Evolutionary conservation across 257 asterid species (phyloP).

Genomic region (Solanum piurae): DNA sequence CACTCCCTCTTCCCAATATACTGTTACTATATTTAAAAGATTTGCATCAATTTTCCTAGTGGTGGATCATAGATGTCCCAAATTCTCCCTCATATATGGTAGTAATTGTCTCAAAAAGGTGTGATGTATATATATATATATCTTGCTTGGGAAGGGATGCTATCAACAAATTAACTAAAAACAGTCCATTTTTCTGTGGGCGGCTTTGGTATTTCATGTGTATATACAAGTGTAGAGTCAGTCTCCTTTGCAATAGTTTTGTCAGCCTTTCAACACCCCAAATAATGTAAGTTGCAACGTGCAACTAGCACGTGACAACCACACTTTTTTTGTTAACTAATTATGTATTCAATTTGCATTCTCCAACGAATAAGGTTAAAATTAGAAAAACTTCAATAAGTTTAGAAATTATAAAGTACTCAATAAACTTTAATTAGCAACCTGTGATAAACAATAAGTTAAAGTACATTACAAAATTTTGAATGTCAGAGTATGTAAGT

Average conservation of each 20-base stretch:
- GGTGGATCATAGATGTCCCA: not conserved
- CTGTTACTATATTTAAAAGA: not conserved
- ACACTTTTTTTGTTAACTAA: not conserved
- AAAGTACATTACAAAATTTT: not conserved
- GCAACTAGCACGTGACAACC: not conserved
- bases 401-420: not conserved
- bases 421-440: not conserved
- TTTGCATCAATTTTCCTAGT: not conserved
- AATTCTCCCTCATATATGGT: not conserved
- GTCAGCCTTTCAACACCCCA: not conserved
- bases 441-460: not conserved
- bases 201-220: not conserved
- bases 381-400: not conserved
- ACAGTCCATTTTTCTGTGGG: not conserved
- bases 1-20: not conserved
- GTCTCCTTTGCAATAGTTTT: not conserved
- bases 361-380: too few relatives aligned
- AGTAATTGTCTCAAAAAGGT: not conserved
- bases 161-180: not conserved
- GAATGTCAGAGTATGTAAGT: not conserved
- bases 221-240: not conserved
- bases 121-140: not conserved
- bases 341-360: too few relatives aligned
- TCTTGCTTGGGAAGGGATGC: not conserved
- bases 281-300: not conserved